Conservation (phyloP, 139 green algal species). For the Chlamydomonas applanata region DNA sequence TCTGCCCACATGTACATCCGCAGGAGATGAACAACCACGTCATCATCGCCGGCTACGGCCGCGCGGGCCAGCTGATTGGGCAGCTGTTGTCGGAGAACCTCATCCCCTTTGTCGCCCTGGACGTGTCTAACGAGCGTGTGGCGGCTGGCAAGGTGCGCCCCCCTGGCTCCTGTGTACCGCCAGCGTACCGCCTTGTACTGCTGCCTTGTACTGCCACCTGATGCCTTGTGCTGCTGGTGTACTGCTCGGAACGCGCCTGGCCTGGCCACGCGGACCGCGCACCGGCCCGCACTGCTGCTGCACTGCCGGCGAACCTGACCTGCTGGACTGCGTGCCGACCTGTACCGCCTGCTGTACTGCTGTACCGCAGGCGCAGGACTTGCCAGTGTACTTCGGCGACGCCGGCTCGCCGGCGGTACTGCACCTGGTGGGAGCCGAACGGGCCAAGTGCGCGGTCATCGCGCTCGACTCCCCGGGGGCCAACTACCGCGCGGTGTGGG, state of each 20-base stretch:
- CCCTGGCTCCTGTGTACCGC: too few relatives aligned
- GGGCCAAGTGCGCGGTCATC: constrained; percentile 89
- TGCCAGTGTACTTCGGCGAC: constrained; percentile 98
- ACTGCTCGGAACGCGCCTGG: too few relatives aligned
- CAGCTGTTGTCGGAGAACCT: constrained; percentile 92
- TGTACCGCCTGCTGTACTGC: neutral
- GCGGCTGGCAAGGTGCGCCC: constrained; percentile 46
- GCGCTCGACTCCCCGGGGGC: constrained; percentile 86
- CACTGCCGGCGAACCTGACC: too few relatives aligned
- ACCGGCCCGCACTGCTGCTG: neutral
- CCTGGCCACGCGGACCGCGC: too few relatives aligned
- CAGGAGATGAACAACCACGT: constrained; percentile 87
- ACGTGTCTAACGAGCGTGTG: constrained; percentile 76
- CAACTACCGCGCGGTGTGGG: constrained; percentile 94
- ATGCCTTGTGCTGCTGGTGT: too few relatives aligned
- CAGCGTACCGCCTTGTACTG: too few relatives aligned
- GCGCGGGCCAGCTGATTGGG: constrained; percentile 87
- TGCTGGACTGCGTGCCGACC: too few relatives aligned
- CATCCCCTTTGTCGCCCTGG: constrained; percentile 97
- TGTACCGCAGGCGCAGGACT: constrained; percentile 68
- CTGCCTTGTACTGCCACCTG: too few relatives aligned
- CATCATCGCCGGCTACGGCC: constrained; percentile 91
- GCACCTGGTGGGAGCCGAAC: constrained; percentile 60
- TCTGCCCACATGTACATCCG: too few relatives aligned
- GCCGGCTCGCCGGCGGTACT: constrained; percentile 66